Evolutionary conservation across 768 basidiomycete species (phyloP).

Genomic region (Lactarius tabidus): DNA sequence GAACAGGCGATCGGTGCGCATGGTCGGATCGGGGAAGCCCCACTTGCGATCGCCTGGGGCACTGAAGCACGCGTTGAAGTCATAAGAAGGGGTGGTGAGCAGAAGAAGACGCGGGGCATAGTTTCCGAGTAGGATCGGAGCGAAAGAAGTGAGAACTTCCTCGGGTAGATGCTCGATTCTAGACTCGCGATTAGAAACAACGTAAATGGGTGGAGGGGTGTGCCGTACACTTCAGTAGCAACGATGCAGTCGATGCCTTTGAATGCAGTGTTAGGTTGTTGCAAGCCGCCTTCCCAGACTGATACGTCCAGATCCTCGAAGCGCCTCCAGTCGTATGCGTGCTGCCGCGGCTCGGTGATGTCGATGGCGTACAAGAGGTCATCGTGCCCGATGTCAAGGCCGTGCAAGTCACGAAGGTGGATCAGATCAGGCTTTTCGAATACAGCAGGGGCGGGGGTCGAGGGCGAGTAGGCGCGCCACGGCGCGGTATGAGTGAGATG

Average conservation of each 20-base stretch:
- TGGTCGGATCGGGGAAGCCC: conserved; percentile 72
- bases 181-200: conserved; percentile 8
- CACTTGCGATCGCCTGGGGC: conserved; percentile 42
- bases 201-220: conserved; percentile 10
- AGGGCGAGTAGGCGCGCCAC: conserved; percentile 48
- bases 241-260: conserved; percentile 67
- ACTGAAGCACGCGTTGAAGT: conserved; percentile 74
- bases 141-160: conserved; percentile 55
- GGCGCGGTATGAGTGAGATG: conserved; percentile 72
- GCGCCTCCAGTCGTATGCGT: conserved; percentile 34
- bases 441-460: conserved; percentile 19
- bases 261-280: conserved; percentile 62
- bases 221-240: conserved; percentile 75
- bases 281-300: conserved; percentile 73
- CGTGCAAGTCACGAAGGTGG: conserved; percentile 56
- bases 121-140: conserved; percentile 66
- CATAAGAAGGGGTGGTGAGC: conserved; percentile 82
- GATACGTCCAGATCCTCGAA: conserved; percentile 68
- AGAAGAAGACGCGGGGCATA: conserved; percentile 74
- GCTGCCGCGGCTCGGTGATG: conserved; percentile 41
- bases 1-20: conserved; percentile 68
- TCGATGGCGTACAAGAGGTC: conserved; percentile 55
- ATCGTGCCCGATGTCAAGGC: conserved; percentile 57
- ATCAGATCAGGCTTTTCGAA: conserved; percentile 37
- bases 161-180: conserved; percentile 80